phyloP scores from a whole-genome alignment of 331 rosid species.

The Malus hybrid region DNA sequence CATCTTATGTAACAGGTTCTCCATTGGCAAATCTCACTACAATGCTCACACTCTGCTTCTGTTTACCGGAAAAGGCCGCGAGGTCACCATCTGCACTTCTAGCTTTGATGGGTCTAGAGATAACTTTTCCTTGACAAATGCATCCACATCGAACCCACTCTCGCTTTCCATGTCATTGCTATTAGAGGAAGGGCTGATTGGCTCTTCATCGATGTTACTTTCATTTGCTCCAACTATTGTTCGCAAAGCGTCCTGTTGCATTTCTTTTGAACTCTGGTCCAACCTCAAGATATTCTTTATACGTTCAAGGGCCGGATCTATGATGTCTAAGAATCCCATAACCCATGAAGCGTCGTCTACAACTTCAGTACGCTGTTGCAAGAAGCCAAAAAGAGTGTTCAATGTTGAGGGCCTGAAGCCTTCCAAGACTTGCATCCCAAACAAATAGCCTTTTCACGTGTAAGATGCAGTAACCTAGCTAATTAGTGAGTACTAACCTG shows the following conservation, averaged over 20 bases:
- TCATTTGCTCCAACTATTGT: conserved; percentile 24
- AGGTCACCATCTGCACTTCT: conserved; percentile 44
- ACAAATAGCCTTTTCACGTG: neutral
- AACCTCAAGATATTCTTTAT: conserved; percentile 69
- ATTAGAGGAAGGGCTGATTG: conserved; percentile 13
- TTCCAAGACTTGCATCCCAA: neutral
- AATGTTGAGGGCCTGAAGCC: neutral
- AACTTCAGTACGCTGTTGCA: conserved; percentile 80
- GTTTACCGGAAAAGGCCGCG: conserved; percentile 20
- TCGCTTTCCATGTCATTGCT: conserved; percentile 26
- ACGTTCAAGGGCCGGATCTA: conserved; percentile 84
- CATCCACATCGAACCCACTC: conserved; percentile 62
- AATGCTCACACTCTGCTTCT: conserved; percentile 17
- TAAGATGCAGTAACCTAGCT: neutral
- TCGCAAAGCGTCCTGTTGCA: conserved; percentile 21
- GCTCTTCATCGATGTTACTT: conserved; percentile 20
- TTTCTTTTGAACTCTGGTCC: conserved; percentile 36
- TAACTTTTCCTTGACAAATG: conserved; percentile 47
- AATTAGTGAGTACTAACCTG: conserved; percentile 44
- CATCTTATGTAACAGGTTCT: neutral
- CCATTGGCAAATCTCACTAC: neutral
- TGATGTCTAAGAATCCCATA: conserved; percentile 77
- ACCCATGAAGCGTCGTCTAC: conserved; percentile 97
- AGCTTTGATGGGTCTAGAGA: conserved; percentile 62
- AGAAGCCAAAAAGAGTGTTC: conserved; percentile 12